phyloP scores from a whole-genome alignment of 345 rosid species.

The Gossypium longicalyx region DNA sequence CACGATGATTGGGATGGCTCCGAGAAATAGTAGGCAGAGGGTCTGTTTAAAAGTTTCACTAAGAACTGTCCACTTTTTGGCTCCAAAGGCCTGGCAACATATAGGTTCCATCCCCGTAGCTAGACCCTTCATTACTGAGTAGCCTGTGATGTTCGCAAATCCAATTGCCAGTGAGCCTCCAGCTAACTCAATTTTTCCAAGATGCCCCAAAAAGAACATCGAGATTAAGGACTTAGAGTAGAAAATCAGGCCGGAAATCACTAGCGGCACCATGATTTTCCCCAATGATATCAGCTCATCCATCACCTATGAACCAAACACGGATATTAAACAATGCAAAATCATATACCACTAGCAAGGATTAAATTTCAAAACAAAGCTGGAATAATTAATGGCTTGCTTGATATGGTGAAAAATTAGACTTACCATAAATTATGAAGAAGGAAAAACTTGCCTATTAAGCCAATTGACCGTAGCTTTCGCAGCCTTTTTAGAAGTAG shows the following conservation, averaged over 20 bases:
- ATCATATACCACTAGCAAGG: background rate
- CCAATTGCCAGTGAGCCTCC: conserved; percentile 32
- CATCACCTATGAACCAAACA: conserved; percentile 18
- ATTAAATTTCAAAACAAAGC: conserved; percentile 1
- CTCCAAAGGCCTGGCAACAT: conserved; percentile 39
- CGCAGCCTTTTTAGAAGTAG: background rate
- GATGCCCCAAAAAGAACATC: conserved; percentile 29
- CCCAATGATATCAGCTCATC: conserved; percentile 26
- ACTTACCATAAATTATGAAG: conserved; percentile 5
- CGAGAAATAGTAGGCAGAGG: conserved; percentile 24
- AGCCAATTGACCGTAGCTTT: background rate
- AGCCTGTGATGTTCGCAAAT: conserved; percentile 36
- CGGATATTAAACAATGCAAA: background rate
- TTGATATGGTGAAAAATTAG: background rate
- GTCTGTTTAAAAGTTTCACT: conserved; percentile 26
- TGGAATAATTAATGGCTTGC: conserved; percentile 12
- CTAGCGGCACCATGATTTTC: conserved; percentile 16
- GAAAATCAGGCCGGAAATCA: conserved; percentile 21
- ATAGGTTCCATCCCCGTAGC: conserved; percentile 40
- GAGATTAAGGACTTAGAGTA: conserved; percentile 29
- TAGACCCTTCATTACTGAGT: conserved; percentile 34
- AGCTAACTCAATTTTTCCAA: conserved; percentile 29
- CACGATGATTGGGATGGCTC: conserved; percentile 21
- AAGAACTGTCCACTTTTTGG: conserved; percentile 21
- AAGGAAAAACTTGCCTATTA: background rate